Conservation (phyloP, 768 basidiomycete species). For the Trametes elegans region DNA sequence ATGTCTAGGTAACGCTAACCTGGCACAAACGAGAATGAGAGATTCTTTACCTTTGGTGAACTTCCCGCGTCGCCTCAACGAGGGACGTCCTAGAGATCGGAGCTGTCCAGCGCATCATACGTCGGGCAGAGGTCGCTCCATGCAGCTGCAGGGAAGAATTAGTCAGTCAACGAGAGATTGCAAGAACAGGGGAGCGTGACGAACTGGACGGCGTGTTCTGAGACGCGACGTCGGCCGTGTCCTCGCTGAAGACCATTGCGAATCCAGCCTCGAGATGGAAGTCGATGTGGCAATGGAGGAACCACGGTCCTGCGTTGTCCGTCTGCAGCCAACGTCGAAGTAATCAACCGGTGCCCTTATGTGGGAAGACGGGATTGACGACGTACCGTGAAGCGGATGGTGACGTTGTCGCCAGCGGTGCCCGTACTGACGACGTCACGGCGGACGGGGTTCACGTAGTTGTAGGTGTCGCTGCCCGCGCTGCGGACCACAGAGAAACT, state of each 20-base stretch:
- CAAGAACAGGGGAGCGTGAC: not conserved
- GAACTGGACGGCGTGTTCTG: conserved; percentile 19
- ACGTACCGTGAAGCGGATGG: conserved; percentile 27
- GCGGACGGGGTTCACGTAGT: conserved; percentile 36
- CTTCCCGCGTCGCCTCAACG: too few relatives aligned
- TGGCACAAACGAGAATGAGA: not conserved
- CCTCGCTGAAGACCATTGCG: conserved; percentile 43
- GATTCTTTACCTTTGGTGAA: not conserved
- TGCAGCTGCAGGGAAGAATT: not conserved
- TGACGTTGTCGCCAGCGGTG: conserved; percentile 25
- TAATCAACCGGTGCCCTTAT: too few relatives aligned
- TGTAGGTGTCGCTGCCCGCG: conserved; percentile 30
- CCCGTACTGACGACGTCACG: conserved; percentile 33
- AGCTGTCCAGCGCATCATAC: conserved; percentile 1
- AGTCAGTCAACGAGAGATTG: not conserved
- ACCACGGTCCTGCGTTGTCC: conserved; percentile 29
- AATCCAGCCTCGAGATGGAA: conserved; percentile 48
- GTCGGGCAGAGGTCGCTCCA: conserved; percentile 19
- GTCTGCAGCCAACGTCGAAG: conserved; percentile 6
- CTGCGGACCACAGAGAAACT: conserved; percentile 38
- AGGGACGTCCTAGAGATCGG: not conserved
- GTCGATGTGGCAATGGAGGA: conserved; percentile 46
- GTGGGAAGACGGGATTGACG: not conserved
- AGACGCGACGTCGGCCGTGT: conserved; percentile 21
- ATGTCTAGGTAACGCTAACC: not conserved